phyloP scores from a whole-genome alignment of 1,284 basidiomycete species.

The Heterobasidion parviporum region DNA sequence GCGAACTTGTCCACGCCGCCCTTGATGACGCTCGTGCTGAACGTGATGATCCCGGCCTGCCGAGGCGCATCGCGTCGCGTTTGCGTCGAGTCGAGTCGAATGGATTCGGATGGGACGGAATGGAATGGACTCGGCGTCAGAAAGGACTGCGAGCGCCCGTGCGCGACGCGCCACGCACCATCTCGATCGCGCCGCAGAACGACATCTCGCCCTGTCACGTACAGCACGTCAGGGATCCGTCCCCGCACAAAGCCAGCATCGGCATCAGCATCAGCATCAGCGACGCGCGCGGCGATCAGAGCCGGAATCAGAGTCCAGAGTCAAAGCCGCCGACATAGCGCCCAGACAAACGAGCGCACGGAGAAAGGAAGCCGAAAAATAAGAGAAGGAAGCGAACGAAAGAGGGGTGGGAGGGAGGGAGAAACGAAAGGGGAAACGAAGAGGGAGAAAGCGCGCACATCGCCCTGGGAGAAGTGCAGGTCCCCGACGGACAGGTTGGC shows the following conservation, averaged over 20 bases:
- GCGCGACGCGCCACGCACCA: slow-evolving; percentile 29
- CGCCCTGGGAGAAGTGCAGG: slow-evolving; percentile 76
- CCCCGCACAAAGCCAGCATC: no score
- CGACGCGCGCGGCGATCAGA: no score
- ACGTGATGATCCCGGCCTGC: slow-evolving; percentile 69
- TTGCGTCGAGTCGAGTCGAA: no score
- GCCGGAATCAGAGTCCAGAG: no score
- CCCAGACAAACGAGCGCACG: background rate
- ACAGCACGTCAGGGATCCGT: no score
- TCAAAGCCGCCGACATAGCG: no score
- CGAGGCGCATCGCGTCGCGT: background rate
- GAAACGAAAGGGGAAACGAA: background rate
- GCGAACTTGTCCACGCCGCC: slow-evolving; percentile 69
- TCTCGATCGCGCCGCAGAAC: slow-evolving; percentile 77
- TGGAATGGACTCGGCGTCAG: slow-evolving; percentile 8
- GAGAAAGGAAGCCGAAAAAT: background rate
- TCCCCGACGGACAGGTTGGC: slow-evolving; percentile 77
- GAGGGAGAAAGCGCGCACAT: slow-evolving; percentile 33
- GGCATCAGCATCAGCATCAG: no score
- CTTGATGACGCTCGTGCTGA: slow-evolving; percentile 70
- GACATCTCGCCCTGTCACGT: slow-evolving; percentile 26
- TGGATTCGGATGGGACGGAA: no score
- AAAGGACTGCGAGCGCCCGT: background rate
- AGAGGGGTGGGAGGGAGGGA: background rate
- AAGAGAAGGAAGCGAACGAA: background rate